These are phyloP conservation scores for Sordariomycetes sp. DNA, from an alignment of 2,329 filamentous ascomycete species.

Conservation along the genomic window DNA sequence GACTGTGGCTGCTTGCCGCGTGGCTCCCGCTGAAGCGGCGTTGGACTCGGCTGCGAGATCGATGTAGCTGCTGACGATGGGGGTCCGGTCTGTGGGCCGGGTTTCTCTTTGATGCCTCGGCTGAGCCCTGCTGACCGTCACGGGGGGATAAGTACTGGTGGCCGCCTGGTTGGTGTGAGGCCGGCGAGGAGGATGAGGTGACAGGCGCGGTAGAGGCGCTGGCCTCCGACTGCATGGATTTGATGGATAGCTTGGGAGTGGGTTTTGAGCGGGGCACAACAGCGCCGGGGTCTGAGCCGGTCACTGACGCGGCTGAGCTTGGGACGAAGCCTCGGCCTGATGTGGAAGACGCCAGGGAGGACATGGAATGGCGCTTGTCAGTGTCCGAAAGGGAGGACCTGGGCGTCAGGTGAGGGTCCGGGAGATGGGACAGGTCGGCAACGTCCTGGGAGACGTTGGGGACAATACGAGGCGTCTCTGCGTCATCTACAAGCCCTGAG, in stretches of 20 bases:
- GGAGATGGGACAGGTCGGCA: slow-evolving; percentile 22
- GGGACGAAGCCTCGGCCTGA: slow-evolving; percentile 41
- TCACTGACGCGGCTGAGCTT: slow-evolving; percentile 40
- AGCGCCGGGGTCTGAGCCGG: slow-evolving; percentile 37
- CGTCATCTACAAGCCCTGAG: slow-evolving; percentile 15
- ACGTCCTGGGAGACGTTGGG: slow-evolving; percentile 16
- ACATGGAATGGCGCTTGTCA: slow-evolving; percentile 60
- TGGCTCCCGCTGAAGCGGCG: slow-evolving; percentile 75
- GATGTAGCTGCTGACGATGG: slow-evolving; percentile 35
- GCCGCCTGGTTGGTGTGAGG: slow-evolving; percentile 1
- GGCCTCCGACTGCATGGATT: slow-evolving; percentile 36
- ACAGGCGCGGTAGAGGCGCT: slow-evolving; percentile 41
- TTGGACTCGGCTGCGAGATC: slow-evolving; percentile 59
- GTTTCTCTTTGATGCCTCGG: slow-evolving; percentile 10
- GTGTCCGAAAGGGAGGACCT: slow-evolving; percentile 38
- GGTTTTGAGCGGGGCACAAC: slow-evolving; percentile 28
- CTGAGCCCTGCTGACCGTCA: slow-evolving; percentile 5
- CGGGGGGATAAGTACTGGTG: not conserved
- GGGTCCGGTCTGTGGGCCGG: not conserved
- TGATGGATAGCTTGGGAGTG: slow-evolving; percentile 32
- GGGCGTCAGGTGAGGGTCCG: slow-evolving; percentile 35
- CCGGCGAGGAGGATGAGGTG: slow-evolving; percentile 35
- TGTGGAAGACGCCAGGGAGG: slow-evolving; percentile 60
- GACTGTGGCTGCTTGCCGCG: slow-evolving; percentile 70
- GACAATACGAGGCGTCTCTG: slow-evolving; percentile 34